Percentiles rank a stretch among this genome's conserved stretches.
phyloP scores from a whole-genome alignment of 192 early-diverging fungal genomes.

The Mortierella hygrophila region DNA sequence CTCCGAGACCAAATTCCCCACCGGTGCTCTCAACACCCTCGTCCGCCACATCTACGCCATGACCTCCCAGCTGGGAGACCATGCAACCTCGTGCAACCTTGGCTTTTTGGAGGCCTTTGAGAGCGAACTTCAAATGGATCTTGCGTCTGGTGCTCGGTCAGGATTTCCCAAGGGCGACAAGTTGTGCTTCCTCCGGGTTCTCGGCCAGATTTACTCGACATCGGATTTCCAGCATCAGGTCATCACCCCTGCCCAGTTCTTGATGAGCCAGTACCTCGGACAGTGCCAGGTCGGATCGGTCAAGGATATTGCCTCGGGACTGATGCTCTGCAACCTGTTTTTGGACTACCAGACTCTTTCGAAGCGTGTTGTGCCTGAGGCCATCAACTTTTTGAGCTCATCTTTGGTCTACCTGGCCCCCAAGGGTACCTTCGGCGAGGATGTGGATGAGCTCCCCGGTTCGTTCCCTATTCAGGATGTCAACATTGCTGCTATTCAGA shows the following conservation, averaged over 20 bases:
- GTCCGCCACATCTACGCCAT: slow-evolving; percentile 75
- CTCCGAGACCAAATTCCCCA: slow-evolving; percentile 67
- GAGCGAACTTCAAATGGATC: slow-evolving; percentile 52
- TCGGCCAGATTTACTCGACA: slow-evolving; percentile 89
- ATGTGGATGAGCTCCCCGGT: slow-evolving; percentile 46
- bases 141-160: slow-evolving; percentile 32
- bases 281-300: slow-evolving; percentile 71
- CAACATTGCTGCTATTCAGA: slow-evolving; percentile 38
- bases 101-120: slow-evolving; percentile 69
- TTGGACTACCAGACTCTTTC: slow-evolving; percentile 73
- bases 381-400: slow-evolving; percentile 71
- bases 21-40: slow-evolving; percentile 66
- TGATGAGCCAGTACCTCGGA: slow-evolving; percentile 83
- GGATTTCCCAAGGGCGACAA: slow-evolving; percentile 68
- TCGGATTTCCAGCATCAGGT: slow-evolving; percentile 92
- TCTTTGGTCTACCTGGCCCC: slow-evolving; percentile 62
- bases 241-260: slow-evolving; percentile 85
- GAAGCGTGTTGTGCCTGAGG: slow-evolving; percentile 83
- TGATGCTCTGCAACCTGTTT: slow-evolving; percentile 83
- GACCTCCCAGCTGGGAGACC: slow-evolving; percentile 67
- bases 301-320: slow-evolving; percentile 76
- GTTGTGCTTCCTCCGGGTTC: slow-evolving; percentile 73
- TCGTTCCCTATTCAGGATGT: slow-evolving; percentile 60
- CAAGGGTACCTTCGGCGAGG: slow-evolving; percentile 37
- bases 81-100: slow-evolving; percentile 68